Evolutionary conservation across 257 asterid species (phyloP).

Genomic region (Cordia subcordata): DNA sequence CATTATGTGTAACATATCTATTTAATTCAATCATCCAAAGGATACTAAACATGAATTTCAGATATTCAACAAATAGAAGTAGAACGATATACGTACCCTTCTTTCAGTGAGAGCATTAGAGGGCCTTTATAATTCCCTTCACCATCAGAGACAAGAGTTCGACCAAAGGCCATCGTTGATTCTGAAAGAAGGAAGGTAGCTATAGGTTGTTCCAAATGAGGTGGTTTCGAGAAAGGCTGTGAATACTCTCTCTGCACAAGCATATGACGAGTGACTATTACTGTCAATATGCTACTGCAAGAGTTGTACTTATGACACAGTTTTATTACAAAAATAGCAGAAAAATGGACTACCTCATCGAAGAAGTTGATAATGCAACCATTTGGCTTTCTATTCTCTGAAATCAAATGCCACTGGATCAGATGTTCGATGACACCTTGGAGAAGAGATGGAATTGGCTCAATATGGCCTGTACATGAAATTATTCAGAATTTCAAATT

Average conservation of each 20-base stretch:
- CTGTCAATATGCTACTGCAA: too few species aligned
- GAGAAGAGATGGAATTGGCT: conserved; percentile 87
- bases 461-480: conserved; percentile 48
- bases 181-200: conserved; percentile 80
- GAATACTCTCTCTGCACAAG: conserved; percentile 74
- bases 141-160: conserved; percentile 60
- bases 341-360: conserved; percentile 58
- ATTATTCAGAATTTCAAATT: neutral
- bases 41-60: neutral
- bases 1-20: neutral
- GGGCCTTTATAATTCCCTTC: conserved; percentile 90
- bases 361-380: conserved; percentile 94
- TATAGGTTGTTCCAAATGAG: conserved; percentile 92
- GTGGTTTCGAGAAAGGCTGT: conserved; percentile 94
- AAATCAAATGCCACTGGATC: conserved; percentile 83
- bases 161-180: conserved; percentile 92
- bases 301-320: neutral
- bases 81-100: conserved; percentile 56
- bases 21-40: neutral
- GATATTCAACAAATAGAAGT: neutral
- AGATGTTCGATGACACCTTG: conserved; percentile 70
- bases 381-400: conserved; percentile 75
- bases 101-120: conserved; percentile 69
- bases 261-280: neutral
- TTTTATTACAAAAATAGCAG: neutral